phyloP scores from a whole-genome alignment of 2,329 filamentous ascomycete species.

The Sarocladium kiliense region DNA sequence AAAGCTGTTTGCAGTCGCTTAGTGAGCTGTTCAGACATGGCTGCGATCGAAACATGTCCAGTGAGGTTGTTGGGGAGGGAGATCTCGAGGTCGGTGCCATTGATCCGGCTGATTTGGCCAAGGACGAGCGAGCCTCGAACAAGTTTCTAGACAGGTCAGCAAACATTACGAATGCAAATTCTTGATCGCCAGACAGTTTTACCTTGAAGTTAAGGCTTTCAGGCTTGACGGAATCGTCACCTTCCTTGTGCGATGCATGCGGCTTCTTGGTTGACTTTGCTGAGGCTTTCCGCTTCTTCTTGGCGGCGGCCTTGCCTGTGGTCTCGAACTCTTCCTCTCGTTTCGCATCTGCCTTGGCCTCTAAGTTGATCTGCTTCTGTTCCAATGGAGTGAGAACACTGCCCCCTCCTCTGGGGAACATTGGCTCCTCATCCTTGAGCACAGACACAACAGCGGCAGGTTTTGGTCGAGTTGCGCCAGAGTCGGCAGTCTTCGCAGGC shows the following conservation, averaged over 20 bases:
- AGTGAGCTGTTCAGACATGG: conserved; percentile 78
- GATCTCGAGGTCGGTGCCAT: conserved; percentile 70
- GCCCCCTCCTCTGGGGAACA: conserved; percentile 89
- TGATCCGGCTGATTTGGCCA: conserved; percentile 79
- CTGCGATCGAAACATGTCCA: conserved; percentile 85
- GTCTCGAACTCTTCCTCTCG: conserved; percentile 72
- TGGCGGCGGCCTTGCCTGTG: conserved; percentile 36
- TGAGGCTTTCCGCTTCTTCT: conserved; percentile 54
- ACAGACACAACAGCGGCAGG: conserved; percentile 35
- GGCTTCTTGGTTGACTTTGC: conserved; percentile 49
- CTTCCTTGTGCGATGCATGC: conserved; percentile 36
- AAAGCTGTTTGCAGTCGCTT: conserved; percentile 67
- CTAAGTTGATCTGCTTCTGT: conserved; percentile 91
- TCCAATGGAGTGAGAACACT: conserved; percentile 89
- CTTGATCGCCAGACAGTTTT: conserved; percentile 19
- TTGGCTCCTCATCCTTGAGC: conserved; percentile 72
- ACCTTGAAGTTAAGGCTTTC: conserved; percentile 90
- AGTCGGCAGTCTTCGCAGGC: conserved; percentile 18
- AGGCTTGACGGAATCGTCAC: conserved; percentile 61
- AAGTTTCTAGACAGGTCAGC: conserved; percentile 55
- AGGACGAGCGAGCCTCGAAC: conserved; percentile 82
- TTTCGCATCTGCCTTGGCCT: conserved; percentile 86
- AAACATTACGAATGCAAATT: not conserved
- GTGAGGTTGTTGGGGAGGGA: conserved; percentile 88
- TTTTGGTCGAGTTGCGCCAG: conserved; percentile 17